A percentile compares a stretch with the other conserved stretches of the same genome.
These are phyloP conservation scores for Neofusicoccum sp. DNA, from an alignment of 2,329 filamentous ascomycete species.

Conservation along the genomic window DNA sequence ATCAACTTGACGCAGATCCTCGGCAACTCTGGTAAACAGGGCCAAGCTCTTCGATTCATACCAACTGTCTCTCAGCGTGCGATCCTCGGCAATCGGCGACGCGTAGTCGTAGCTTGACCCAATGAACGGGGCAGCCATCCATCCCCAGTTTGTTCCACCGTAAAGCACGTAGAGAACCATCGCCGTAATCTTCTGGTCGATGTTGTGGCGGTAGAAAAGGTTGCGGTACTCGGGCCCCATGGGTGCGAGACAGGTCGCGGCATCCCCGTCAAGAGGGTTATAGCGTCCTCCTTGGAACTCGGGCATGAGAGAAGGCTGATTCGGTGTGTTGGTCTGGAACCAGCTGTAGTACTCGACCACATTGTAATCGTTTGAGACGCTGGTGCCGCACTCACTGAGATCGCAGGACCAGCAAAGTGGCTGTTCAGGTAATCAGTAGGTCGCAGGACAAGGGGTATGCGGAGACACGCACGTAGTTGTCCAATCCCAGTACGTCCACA, in stretches of 20 bases:
- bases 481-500: slow-evolving; percentile 56
- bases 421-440: neutral
- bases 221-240: slow-evolving; percentile 64
- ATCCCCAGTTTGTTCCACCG: slow-evolving; percentile 67
- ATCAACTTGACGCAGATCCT: slow-evolving; percentile 60
- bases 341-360: slow-evolving; percentile 52
- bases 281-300: slow-evolving; percentile 64
- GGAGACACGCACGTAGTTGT: slow-evolving; percentile 46
- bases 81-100: slow-evolving; percentile 63
- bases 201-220: slow-evolving; percentile 65
- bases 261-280: slow-evolving; percentile 64
- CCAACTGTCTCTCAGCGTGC: slow-evolving; percentile 61
- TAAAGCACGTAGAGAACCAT: slow-evolving; percentile 67
- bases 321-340: slow-evolving; percentile 45
- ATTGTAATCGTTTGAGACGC: slow-evolving; percentile 59
- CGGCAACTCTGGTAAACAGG: slow-evolving; percentile 61
- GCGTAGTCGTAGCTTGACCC: slow-evolving; percentile 67
- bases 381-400: slow-evolving; percentile 61
- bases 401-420: slow-evolving; percentile 65
- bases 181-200: slow-evolving; percentile 61
- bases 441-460: no score
- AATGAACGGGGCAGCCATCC: slow-evolving; percentile 59
- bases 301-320: slow-evolving; percentile 58
- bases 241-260: slow-evolving; percentile 57
- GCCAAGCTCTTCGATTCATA: slow-evolving; percentile 65